Conservation (phyloP, 495 filamentous ascomycete genomes). For the Pyrenula aspistea region DNA sequence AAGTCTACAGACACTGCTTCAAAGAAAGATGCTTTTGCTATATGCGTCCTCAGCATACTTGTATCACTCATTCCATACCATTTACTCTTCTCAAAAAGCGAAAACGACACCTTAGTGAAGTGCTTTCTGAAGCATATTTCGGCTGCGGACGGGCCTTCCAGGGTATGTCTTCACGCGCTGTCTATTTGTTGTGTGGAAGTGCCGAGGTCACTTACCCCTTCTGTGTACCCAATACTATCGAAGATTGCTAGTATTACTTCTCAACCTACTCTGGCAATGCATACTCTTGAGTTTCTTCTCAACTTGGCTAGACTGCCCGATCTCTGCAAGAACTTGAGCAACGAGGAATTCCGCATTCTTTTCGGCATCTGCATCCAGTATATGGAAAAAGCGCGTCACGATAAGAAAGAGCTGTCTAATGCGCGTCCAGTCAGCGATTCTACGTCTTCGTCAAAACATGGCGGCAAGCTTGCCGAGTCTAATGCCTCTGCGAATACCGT, state of each 20-base stretch:
- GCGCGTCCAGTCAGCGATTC: constrained; percentile 17
- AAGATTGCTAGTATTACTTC: constrained; percentile 94
- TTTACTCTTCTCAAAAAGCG: constrained; percentile 65
- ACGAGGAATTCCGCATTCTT: constrained; percentile 80
- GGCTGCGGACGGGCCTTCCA: constrained; percentile 74
- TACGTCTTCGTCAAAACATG: constrained; percentile 22
- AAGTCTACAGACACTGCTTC: constrained; percentile 62
- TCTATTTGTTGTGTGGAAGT: constrained; percentile 91
- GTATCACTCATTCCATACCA: constrained; percentile 83
- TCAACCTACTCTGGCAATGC: constrained; percentile 76
- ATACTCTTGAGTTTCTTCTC: constrained; percentile 87
- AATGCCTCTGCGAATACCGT: constrained; percentile 9
- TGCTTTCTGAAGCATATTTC: constrained; percentile 69
- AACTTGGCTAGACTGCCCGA: constrained; percentile 75
- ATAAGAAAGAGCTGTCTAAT: constrained; percentile 29
- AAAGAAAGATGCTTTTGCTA: constrained; percentile 77
- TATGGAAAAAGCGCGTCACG: constrained; percentile 59
- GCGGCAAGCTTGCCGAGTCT: constrained; percentile 9
- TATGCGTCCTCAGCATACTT: constrained; percentile 75
- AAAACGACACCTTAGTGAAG: constrained; percentile 80
- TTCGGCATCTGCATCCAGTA: constrained; percentile 94
- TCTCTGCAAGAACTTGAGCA: constrained; percentile 74
- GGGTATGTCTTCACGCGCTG: constrained; percentile 86
- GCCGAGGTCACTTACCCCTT: constrained; percentile 68
- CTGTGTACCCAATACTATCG: constrained; percentile 68